A percentile compares a stretch with the other conserved stretches of the same genome.
These are phyloP conservation scores for Pachyrhizus erosus DNA, from an alignment of 306 rosid species.

Conservation along the genomic window DNA sequence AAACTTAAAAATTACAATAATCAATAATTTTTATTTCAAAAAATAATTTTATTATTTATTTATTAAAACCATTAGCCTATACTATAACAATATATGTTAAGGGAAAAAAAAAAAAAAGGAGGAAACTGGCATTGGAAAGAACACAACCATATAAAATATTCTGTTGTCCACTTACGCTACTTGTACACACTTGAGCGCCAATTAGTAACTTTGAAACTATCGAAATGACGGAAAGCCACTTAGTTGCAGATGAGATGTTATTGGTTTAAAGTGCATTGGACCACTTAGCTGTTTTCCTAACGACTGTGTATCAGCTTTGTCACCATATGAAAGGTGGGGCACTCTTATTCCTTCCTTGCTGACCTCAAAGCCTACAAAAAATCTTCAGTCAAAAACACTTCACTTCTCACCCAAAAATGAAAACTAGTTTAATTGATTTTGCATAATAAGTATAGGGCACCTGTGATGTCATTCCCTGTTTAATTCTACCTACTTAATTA, in stretches of 20 bases:
- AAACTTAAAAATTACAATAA: too few relatives aligned
- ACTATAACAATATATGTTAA: not conserved
- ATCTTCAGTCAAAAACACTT: slow-evolving; percentile 38
- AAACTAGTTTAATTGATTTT: slow-evolving; percentile 45
- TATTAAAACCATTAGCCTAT: too few relatives aligned
- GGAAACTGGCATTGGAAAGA: not conserved
- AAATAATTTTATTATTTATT: too few relatives aligned
- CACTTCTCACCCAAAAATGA: slow-evolving; percentile 31
- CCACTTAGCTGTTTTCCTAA: slow-evolving; percentile 57
- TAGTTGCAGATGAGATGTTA: slow-evolving; percentile 23
- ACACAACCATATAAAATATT: slow-evolving; percentile 11
- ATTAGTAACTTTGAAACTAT: slow-evolving; percentile 25
- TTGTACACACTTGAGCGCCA: slow-evolving; percentile 39
- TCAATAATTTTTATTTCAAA: too few relatives aligned
- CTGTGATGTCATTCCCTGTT: slow-evolving; percentile 35
- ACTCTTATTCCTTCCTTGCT: slow-evolving; percentile 62
- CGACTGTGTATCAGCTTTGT: slow-evolving; percentile 52
- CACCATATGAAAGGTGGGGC: slow-evolving; percentile 65
- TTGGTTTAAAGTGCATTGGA: slow-evolving; percentile 53
- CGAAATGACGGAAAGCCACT: slow-evolving; percentile 50
- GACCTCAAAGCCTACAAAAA: slow-evolving; percentile 57
- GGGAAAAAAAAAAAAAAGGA: not conserved
- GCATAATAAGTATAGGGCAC: slow-evolving; percentile 2
- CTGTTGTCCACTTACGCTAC: slow-evolving; percentile 35
- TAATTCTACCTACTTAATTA: slow-evolving; percentile 28